Evolutionary conservation across 257 asterid genomes (phyloP).

Genomic region (Sherardia arvensis): DNA sequence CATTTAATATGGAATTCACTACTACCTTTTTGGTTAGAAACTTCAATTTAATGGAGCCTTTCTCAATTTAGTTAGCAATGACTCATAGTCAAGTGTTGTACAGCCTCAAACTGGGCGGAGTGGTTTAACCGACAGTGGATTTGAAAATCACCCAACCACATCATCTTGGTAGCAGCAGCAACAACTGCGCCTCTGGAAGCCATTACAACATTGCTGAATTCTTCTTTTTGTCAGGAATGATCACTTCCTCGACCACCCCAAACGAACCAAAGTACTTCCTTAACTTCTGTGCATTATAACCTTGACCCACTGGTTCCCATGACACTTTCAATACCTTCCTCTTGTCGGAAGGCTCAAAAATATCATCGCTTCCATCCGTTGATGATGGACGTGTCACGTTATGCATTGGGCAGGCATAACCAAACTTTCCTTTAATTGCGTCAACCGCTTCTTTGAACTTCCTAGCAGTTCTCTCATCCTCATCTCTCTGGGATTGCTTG

Average conservation of each 20-base stretch:
- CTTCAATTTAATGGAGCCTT: no score
- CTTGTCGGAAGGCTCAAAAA: conserved; percentile 38
- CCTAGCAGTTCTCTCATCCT: conserved; percentile 51
- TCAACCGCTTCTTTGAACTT: conserved; percentile 50
- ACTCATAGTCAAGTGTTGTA: no score
- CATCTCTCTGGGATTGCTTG: conserved; percentile 37
- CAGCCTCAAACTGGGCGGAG: conserved; percentile 49
- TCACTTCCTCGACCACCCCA: conserved; percentile 87
- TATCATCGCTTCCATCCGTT: conserved; percentile 20
- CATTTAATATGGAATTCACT: neutral
- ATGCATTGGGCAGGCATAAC: conserved; percentile 17
- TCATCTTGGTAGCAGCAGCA: conserved; percentile 45
- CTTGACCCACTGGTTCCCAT: conserved; percentile 68
- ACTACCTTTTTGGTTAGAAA: neutral
- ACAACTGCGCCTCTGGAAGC: conserved; percentile 61
- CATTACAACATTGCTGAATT: conserved; percentile 83
- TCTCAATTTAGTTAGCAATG: no score
- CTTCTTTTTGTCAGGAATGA: conserved; percentile 63
- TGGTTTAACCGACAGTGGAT: conserved; percentile 64
- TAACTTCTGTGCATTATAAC: conserved; percentile 50
- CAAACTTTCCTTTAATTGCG: conserved; percentile 45
- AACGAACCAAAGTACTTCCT: conserved; percentile 52
- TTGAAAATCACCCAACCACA: conserved; percentile 62
- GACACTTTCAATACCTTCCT: conserved; percentile 73
- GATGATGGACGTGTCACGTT: conserved; percentile 20